Evolutionary conservation across 371 early-diverging fungal genomes (phyloP).

Genomic region (Apophysomyces elegans): DNA sequence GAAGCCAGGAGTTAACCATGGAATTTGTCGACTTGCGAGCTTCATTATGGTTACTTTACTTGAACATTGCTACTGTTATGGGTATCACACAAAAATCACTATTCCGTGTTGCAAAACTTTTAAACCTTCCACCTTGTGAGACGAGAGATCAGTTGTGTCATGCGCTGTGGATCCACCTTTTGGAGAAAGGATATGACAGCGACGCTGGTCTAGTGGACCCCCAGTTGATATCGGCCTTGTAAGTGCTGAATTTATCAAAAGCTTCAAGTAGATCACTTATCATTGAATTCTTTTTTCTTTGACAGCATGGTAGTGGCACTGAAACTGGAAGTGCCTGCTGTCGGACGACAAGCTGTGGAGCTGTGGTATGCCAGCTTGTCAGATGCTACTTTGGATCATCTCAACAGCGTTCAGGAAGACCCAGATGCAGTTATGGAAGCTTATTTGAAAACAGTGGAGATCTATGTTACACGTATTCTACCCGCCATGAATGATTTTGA

Average conservation of each 20-base stretch:
- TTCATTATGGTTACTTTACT: slow-evolving; percentile 35
- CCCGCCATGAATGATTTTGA: slow-evolving; percentile 42
- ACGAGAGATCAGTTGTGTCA: slow-evolving; percentile 26
- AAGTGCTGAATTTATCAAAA: slow-evolving; percentile 13
- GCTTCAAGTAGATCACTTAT: background rate
- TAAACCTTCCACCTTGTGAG: slow-evolving; percentile 16
- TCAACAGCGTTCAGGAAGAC: slow-evolving; percentile 13
- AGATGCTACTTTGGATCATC: slow-evolving; percentile 30
- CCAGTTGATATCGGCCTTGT: slow-evolving; percentile 40
- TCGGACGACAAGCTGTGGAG: slow-evolving; percentile 40
- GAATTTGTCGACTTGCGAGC: background rate
- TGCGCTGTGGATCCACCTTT: slow-evolving; percentile 32
- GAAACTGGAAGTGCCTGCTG: slow-evolving; percentile 24
- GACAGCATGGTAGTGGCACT: slow-evolving; percentile 36
- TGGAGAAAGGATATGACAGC: slow-evolving; percentile 20
- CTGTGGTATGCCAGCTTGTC: slow-evolving; percentile 41
- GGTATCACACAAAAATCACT: slow-evolving; percentile 15
- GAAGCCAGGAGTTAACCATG: background rate
- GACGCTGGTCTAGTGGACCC: slow-evolving; percentile 28
- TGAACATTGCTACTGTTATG: slow-evolving; percentile 41
- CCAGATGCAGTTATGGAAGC: slow-evolving; percentile 22
- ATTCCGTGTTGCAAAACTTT: slow-evolving; percentile 15
- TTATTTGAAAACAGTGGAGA: slow-evolving; percentile 32
- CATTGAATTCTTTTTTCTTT: background rate
- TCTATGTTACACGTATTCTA: slow-evolving; percentile 36